Percentiles rank a stretch among this genome's conserved stretches.
These are phyloP conservation scores for Lactifluus rugatus DNA, from an alignment of 768 basidiomycete genomes.

Conservation along the genomic window DNA sequence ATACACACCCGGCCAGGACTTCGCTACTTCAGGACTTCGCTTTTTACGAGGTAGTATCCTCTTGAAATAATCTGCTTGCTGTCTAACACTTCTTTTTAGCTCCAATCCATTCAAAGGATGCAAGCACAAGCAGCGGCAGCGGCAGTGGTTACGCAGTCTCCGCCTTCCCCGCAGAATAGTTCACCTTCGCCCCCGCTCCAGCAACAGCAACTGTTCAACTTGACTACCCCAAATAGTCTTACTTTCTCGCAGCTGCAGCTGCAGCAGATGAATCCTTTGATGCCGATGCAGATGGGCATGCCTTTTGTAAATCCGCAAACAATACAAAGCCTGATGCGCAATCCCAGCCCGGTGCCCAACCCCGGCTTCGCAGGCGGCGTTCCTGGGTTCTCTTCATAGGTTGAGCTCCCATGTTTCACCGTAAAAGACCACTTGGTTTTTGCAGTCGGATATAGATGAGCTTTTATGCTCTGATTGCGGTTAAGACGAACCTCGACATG, in stretches of 20 bases:
- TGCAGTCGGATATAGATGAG: slow-evolving; percentile 7
- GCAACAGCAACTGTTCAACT: slow-evolving; percentile 40
- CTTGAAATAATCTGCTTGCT: neutral
- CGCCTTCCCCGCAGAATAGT: slow-evolving; percentile 26
- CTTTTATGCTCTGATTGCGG: neutral
- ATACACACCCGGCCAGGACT: slow-evolving; percentile 86
- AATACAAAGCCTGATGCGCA: slow-evolving; percentile 84
- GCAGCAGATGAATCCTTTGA: slow-evolving; percentile 52
- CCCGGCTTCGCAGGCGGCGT: slow-evolving; percentile 26
- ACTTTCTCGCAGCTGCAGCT: slow-evolving; percentile 42
- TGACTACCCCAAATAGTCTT: slow-evolving; percentile 43
- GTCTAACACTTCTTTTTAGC: neutral
- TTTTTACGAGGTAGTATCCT: slow-evolving; percentile 63
- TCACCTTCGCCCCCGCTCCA: slow-evolving; percentile 29
- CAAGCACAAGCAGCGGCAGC: slow-evolving; percentile 36
- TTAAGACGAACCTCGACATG: neutral
- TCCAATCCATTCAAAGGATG: slow-evolving; percentile 65
- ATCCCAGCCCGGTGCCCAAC: slow-evolving; percentile 55
- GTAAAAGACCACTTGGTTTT: neutral
- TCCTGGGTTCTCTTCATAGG: slow-evolving; percentile 17
- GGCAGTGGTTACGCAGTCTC: slow-evolving; percentile 27
- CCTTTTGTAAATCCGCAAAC: slow-evolving; percentile 55
- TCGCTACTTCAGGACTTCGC: slow-evolving; percentile 90
- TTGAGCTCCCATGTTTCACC: slow-evolving; percentile 11
- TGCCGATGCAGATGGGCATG: slow-evolving; percentile 47